Percentiles rank a stretch among this genome's conserved stretches.
Conservation (phyloP, 495 filamentous ascomycete species). For the Aspergillus taichungensis region DNA sequence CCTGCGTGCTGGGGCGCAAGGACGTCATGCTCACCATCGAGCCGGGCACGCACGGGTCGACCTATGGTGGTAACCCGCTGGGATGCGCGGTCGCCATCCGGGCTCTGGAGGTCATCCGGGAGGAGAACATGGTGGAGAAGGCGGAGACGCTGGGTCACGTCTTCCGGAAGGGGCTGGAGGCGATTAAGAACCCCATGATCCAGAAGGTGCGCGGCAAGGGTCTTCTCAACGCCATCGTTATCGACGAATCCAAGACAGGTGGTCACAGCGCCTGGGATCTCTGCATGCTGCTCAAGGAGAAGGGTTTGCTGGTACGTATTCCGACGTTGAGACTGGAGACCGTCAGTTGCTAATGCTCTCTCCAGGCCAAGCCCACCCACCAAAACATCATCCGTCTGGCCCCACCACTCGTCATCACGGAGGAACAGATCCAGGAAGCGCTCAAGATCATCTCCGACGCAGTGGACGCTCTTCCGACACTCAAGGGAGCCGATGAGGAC, state of each 20-base stretch:
- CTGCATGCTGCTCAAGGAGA: conserved; percentile 90
- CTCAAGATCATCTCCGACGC: conserved; percentile 42
- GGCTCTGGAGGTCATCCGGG: conserved; percentile 87
- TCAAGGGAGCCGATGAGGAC: conserved; percentile 40
- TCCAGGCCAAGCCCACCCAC: conserved; percentile 94
- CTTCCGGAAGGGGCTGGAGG: conserved; percentile 70
- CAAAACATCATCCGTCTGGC: conserved; percentile 78
- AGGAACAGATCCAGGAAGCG: conserved; percentile 42
- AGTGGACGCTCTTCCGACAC: conserved; percentile 39
- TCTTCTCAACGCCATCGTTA: conserved; percentile 90
- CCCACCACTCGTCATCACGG: conserved; percentile 49
- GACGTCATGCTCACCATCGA: conserved; percentile 97
- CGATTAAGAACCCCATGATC: conserved; percentile 70
- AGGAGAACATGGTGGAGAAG: conserved; percentile 77
- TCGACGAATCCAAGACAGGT: conserved; percentile 79
- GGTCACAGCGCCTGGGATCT: conserved; percentile 95
- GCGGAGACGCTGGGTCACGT: conserved; percentile 71
- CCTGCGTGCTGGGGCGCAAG: conserved; percentile 78
- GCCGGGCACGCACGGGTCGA: conserved; percentile 92
- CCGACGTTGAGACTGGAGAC: neutral
- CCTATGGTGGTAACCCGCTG: conserved; percentile 96
- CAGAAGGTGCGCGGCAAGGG: conserved; percentile 84
- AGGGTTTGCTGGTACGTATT: conserved; percentile 74
- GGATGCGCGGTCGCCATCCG: conserved; percentile 93
- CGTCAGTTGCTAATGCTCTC: conserved; percentile 19